phyloP scores from a whole-genome alignment of 164 flowering plant genomes.

The Paratinospora sagittata region DNA sequence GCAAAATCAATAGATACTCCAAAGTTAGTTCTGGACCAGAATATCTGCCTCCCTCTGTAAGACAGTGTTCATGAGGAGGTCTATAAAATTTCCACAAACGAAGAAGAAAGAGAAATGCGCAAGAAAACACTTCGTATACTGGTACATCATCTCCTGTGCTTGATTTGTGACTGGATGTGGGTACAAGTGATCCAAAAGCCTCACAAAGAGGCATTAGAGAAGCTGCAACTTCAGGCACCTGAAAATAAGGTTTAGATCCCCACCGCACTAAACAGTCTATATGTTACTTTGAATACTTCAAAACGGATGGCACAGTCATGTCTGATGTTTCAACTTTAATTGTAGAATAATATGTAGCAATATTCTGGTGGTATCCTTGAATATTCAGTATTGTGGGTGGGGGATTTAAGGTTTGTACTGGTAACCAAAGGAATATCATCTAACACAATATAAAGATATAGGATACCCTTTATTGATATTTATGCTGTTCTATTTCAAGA shows the following conservation, averaged over 20 bases:
- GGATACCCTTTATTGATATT: no score
- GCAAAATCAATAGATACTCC: constrained; percentile 66
- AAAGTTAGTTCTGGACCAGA: constrained; percentile 50
- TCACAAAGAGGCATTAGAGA: constrained; percentile 86
- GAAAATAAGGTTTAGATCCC: constrained; percentile 13
- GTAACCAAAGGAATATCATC: no score
- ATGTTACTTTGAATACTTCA: not conserved
- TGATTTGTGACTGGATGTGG: constrained; percentile 36
- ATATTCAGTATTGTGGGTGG: not conserved
- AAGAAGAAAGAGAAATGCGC: constrained; percentile 79
- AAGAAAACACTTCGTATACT: constrained; percentile 59
- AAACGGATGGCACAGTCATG: not conserved
- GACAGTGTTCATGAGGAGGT: constrained; percentile 63
- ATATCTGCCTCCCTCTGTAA: constrained; percentile 33
- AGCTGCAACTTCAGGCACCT: constrained; percentile 91
- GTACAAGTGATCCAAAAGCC: constrained; percentile 69
- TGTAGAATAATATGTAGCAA: not conserved
- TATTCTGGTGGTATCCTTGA: not conserved
- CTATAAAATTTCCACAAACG: constrained; percentile 86
- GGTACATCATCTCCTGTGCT: constrained; percentile 47
- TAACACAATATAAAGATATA: no score
- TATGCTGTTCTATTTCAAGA: no score
- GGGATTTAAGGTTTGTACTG: no score
- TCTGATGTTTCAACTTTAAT: not conserved
- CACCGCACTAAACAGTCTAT: not conserved